Percentiles rank a stretch among this genome's conserved stretches.
phyloP scores from a whole-genome alignment of 2,329 filamentous ascomycete species.

The Berkeleyomyces rouxiae region DNA sequence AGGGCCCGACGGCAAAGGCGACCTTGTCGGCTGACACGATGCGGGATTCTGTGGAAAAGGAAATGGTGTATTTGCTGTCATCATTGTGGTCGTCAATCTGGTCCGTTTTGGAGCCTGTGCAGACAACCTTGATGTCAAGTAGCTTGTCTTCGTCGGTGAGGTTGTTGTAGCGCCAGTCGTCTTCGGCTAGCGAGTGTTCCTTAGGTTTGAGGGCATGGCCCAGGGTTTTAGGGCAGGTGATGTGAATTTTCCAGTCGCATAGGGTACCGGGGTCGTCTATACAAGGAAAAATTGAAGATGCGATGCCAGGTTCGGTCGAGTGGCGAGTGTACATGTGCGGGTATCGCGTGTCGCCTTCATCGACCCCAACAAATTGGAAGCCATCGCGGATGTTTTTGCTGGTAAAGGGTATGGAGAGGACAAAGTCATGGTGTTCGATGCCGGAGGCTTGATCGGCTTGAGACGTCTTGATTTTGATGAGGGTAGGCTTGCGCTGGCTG shows the following conservation, averaged over 20 bases:
- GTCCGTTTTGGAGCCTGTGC: constrained; percentile 75
- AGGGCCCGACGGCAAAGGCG: constrained; percentile 85
- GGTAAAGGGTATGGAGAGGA: constrained; percentile 55
- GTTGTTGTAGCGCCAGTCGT: constrained; percentile 18
- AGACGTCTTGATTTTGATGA: constrained; percentile 33
- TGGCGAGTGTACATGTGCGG: constrained; percentile 85
- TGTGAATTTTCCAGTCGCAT: constrained; percentile 74
- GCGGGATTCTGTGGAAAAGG: constrained; percentile 53
- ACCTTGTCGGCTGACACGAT: constrained; percentile 75
- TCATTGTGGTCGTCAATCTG: constrained; percentile 65
- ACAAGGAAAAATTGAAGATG: constrained; percentile 82
- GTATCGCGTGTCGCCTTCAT: constrained; percentile 63
- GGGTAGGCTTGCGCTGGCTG: constrained; percentile 23
- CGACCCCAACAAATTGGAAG: constrained; percentile 77
- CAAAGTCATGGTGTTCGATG: constrained; percentile 25
- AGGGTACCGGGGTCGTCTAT: constrained; percentile 70
- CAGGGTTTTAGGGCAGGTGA: constrained; percentile 72
- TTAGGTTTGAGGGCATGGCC: constrained; percentile 48
- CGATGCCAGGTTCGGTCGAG: constrained; percentile 57
- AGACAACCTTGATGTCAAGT: constrained; percentile 76
- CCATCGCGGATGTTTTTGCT: constrained; percentile 66
- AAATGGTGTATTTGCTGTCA: constrained; percentile 69
- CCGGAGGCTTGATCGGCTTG: constrained; percentile 21
- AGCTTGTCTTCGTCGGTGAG: constrained; percentile 66
- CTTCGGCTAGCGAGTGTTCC: constrained; percentile 19